A percentile compares a stretch with the other conserved stretches of the same genome.
Evolutionary conservation across 2,329 filamentous ascomycete species (phyloP).

Genomic region (Beauveria sp.): DNA sequence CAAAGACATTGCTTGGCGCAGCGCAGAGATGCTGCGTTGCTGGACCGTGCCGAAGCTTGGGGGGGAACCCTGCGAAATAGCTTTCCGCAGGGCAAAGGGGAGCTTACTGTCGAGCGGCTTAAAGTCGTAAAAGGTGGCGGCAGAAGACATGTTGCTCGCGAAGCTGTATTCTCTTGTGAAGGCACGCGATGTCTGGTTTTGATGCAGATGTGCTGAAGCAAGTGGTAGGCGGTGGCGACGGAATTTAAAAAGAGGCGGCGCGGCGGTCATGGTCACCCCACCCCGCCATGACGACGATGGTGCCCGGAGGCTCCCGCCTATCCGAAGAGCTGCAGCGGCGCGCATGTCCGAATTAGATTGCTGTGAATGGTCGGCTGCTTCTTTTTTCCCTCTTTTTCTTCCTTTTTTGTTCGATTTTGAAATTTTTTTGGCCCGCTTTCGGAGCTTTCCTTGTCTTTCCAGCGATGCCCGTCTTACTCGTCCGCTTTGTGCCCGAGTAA

Average conservation of each 20-base stretch:
- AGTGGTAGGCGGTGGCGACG: background rate
- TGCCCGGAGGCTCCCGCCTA: constrained; percentile 2
- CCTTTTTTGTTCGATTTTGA: background rate
- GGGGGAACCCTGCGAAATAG: background rate
- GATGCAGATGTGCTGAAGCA: background rate
- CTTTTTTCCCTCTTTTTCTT: background rate
- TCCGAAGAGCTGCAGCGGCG: background rate
- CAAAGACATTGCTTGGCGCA: no score
- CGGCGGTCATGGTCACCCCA: background rate
- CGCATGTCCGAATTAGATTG: background rate
- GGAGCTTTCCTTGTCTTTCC: background rate
- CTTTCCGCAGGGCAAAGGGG: background rate
- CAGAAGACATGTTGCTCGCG: constrained; percentile 30
- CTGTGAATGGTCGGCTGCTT: background rate
- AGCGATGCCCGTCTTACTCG: background rate
- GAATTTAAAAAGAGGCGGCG: constrained; percentile 2
- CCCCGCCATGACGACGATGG: constrained; percentile 2
- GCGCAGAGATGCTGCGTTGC: background rate
- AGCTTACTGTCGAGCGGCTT: constrained; percentile 71
- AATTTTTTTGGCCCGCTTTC: background rate
- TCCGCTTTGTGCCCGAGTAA: background rate
- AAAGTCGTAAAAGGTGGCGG: constrained; percentile 67
- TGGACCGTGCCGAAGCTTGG: background rate
- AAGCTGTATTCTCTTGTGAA: background rate
- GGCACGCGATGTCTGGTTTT: background rate